Evolutionary conservation across 169 alveolate genomes (phyloP).

Genomic region (Babesia gibsoni): DNA sequence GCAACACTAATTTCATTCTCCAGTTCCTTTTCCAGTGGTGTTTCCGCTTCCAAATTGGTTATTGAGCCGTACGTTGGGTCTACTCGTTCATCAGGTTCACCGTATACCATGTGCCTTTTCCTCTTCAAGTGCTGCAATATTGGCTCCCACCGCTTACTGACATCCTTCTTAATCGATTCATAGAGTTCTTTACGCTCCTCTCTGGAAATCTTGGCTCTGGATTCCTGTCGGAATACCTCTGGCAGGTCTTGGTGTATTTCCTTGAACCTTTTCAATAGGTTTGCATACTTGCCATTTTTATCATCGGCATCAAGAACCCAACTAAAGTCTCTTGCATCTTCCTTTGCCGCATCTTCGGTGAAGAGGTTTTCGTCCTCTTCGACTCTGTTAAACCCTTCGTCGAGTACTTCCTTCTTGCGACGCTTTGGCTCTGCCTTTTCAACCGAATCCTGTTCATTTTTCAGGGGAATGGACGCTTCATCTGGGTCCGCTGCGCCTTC

Average conservation of each 20-base stretch:
- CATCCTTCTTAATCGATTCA: constrained; percentile 40
- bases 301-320: constrained; percentile 38
- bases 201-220: constrained; percentile 51
- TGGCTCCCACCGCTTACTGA: constrained; percentile 70
- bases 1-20: not conserved
- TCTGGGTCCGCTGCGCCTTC: constrained; percentile 10
- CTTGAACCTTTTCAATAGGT: constrained; percentile 28
- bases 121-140: constrained; percentile 51
- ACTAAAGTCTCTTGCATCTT: not conserved
- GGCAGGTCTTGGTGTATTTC: constrained; percentile 53
- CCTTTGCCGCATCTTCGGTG: constrained; percentile 9
- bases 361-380: constrained; percentile 40
- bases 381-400: not conserved
- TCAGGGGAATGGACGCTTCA: not conserved
- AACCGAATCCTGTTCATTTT: not conserved
- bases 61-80: constrained; percentile 49
- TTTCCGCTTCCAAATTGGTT: constrained; percentile 56
- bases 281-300: constrained; percentile 6
- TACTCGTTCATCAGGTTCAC: constrained; percentile 20
- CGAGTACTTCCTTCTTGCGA: not conserved
- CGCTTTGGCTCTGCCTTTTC: not conserved
- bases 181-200: constrained; percentile 66
- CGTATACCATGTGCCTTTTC: constrained; percentile 29
- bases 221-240: constrained; percentile 29
- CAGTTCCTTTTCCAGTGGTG: constrained; percentile 71